Evolutionary conservation across 164 flowering plant genomes (phyloP), one percentile per base, ranked within the genome.

Genomic region (Santalum album): DNA sequence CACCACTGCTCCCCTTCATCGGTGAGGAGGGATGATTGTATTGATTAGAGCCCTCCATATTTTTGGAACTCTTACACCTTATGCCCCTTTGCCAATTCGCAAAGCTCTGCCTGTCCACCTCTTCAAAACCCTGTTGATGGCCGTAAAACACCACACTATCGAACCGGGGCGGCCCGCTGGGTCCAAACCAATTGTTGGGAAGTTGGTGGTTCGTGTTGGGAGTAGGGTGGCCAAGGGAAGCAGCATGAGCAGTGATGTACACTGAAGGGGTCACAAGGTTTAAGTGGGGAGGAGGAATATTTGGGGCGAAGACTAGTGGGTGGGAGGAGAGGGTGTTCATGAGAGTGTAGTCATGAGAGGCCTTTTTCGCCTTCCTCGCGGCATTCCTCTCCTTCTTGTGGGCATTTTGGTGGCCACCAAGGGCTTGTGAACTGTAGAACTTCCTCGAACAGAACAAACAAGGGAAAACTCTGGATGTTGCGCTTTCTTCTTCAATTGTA

Each of bases 381-480:
- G 88, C 88, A 0, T 62, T 72, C 59, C 97, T 79, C 44, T 89
- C 97, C 59, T 84, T 89, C 72, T 84, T 86, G 75, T 90, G 97
- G 2, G 97, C 97, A 55, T 90, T 90, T 55, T 90, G 97, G 54
- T 90, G 97, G 14, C 97, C 97, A 19, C 97, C 97, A 38, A 90
- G 63, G 1, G 97, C 97, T 69, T 90, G 97, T 32, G 97, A 90
- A 42, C 95, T 90, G 75, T 81, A 76, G 35, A 90, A 90, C 72
- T 81, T 84, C 60, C 95, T 76, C 57, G 90, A 66, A 54, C 97
- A 90, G 64, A 84, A 86, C 17, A 78, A 50, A 50, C 97, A 90
- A 1, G 95, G 87, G 45, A 86, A 90, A 11, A 84, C 72, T 69
- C 81, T 82, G 27, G 77, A 45, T 15, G 72, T 46, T 0, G 69